Evolutionary conservation across 805 yeast genomes (phyloP).

Genomic region (Cyberlindnera lachancei): DNA sequence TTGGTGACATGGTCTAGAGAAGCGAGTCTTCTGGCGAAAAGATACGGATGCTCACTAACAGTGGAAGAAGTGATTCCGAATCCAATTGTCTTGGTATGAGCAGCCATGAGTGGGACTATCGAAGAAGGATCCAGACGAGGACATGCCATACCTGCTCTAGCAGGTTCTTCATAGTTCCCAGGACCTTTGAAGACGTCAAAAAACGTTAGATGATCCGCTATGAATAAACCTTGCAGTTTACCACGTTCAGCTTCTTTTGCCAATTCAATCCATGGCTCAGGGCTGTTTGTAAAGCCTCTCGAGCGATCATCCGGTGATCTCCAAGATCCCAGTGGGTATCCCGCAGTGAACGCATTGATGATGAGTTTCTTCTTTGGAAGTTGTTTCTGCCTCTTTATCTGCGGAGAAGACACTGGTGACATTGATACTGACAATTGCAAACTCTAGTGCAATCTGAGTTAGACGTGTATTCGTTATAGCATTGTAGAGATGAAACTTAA

Average conservation of each 20-base stretch:
- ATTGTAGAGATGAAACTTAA: too few species aligned
- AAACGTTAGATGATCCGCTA: conserved; percentile 33
- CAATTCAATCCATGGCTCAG: conserved; percentile 30
- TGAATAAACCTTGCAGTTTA: conserved; percentile 28
- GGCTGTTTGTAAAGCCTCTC: conserved; percentile 16
- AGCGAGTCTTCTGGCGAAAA: conserved; percentile 31
- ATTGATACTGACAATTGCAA: too few species aligned
- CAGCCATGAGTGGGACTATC: conserved; percentile 31
- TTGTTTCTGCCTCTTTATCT: too few species aligned
- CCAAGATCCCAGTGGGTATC: conserved; percentile 32
- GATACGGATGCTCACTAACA: conserved; percentile 33
- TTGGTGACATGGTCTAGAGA: conserved; percentile 33
- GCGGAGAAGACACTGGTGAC: too few species aligned
- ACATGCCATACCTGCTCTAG: conserved; percentile 22
- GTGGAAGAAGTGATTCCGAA: conserved; percentile 34
- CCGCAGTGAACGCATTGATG: conserved; percentile 18
- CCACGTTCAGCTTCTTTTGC: conserved; percentile 29
- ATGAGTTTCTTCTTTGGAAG: too few species aligned
- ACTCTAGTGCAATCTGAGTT: too few species aligned
- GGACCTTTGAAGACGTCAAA: conserved; percentile 32
- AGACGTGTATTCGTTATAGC: too few species aligned
- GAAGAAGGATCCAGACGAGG: conserved; percentile 33
- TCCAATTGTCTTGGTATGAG: conserved; percentile 27
- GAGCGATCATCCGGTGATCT: conserved; percentile 30
- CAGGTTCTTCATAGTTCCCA: conserved; percentile 24